These are phyloP conservation scores for Nemania abortiva DNA, from an alignment of 2,329 filamentous ascomycete species.

Conservation along the genomic window DNA sequence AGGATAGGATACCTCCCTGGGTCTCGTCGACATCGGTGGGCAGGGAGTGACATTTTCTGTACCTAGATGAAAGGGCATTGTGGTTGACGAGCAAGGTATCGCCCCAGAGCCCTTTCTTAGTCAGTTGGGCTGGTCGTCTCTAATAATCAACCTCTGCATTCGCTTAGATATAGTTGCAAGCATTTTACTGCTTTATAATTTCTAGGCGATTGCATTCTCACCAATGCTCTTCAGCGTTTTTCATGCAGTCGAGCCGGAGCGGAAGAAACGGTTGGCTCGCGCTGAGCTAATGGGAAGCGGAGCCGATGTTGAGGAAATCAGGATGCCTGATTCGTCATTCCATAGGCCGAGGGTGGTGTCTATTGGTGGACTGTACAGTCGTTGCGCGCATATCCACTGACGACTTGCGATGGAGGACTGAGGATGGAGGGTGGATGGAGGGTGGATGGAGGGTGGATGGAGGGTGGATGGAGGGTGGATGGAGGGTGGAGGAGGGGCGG, in stretches of 20 bases:
- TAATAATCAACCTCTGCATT: constrained; percentile 21
- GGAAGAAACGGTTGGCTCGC: constrained; percentile 35
- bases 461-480: neutral
- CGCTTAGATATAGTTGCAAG: constrained; percentile 17
- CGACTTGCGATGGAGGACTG: constrained; percentile 23
- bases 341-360: constrained; percentile 19
- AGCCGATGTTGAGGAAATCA: constrained; percentile 28
- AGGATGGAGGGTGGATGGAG: neutral
- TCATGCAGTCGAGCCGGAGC: constrained; percentile 28
- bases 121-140: constrained; percentile 15
- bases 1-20: too few relatives aligned
- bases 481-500: neutral
- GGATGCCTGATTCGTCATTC: constrained; percentile 42
- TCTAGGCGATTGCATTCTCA: constrained; percentile 25
- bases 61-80: neutral
- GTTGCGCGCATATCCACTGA: constrained; percentile 27
- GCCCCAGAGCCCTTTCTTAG: constrained; percentile 7
- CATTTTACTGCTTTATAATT: constrained; percentile 16
- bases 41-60: neutral
- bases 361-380: constrained; percentile 29
- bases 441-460: neutral
- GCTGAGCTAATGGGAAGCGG: constrained; percentile 36
- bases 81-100: constrained; percentile 4
- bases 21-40: neutral
- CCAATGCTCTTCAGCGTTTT: constrained; percentile 23